phyloP scores from a whole-genome alignment of 768 basidiomycete genomes.

The Phaeotremella skinneri region DNA sequence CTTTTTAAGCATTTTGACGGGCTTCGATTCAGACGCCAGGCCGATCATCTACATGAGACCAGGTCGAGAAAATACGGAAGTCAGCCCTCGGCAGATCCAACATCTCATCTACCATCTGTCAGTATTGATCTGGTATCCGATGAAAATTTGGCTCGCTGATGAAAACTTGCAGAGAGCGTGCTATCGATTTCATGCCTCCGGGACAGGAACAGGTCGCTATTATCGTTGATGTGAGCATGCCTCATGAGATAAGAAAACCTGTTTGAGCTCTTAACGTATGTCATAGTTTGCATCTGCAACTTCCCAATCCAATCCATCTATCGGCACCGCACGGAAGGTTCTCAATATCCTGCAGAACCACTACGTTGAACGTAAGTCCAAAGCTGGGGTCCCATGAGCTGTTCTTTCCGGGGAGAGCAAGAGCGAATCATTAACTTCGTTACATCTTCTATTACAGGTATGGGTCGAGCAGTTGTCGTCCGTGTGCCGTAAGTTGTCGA shows the following conservation, averaged over 20 bases:
- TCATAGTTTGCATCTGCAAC: conserved; percentile 69
- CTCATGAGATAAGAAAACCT: neutral
- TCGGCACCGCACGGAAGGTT: conserved; percentile 74
- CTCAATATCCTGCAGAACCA: conserved; percentile 80
- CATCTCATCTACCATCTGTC: conserved; percentile 85
- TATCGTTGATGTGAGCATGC: conserved; percentile 61
- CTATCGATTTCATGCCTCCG: conserved; percentile 81
- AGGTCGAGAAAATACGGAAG: conserved; percentile 78
- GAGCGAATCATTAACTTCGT: neutral
- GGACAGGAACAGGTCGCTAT: conserved; percentile 80
- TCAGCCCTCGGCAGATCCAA: conserved; percentile 70
- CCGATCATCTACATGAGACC: conserved; percentile 87
- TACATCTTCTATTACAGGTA: conserved; percentile 18
- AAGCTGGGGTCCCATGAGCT: neutral
- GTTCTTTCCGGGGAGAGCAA: neutral
- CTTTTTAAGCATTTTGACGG: conserved; percentile 66
- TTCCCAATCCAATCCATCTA: conserved; percentile 76
- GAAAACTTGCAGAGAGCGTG: conserved; percentile 64
- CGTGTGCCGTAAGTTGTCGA: conserved; percentile 67
- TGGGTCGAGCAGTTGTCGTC: conserved; percentile 77
- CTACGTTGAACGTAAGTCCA: conserved; percentile 69
- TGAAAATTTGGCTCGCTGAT: conserved; percentile 12
- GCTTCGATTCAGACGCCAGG: conserved; percentile 81
- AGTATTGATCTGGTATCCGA: conserved; percentile 49
- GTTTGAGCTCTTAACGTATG: neutral